Conservation (phyloP, 2,329 filamentous ascomycete genomes). For the Sphaceloma murrayae region DNA sequence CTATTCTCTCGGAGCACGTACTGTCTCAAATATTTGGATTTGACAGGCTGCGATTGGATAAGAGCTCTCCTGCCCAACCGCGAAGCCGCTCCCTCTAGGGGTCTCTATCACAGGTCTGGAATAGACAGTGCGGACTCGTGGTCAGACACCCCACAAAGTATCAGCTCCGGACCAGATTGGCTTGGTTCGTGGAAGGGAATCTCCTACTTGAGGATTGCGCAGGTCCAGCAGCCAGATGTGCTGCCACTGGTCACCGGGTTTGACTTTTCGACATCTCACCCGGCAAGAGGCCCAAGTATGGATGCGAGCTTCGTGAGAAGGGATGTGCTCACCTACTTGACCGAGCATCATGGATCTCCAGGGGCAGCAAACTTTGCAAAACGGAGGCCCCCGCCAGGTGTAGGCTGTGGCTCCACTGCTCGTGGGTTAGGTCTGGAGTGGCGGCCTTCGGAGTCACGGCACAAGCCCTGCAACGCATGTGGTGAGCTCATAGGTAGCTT, state of each 20-base stretch:
- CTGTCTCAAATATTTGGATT: slow-evolving; percentile 52
- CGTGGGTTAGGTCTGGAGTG: slow-evolving; percentile 1
- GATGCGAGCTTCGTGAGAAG: not conserved
- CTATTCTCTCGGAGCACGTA: slow-evolving; percentile 47
- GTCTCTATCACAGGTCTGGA: not conserved
- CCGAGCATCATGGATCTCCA: not conserved
- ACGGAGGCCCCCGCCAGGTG: not conserved
- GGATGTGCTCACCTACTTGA: not conserved
- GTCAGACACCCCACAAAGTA: slow-evolving; percentile 20
- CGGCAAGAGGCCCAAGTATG: not conserved
- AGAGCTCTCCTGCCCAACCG: slow-evolving; percentile 34
- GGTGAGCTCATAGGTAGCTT: slow-evolving; percentile 25
- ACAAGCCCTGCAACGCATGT: slow-evolving; percentile 16
- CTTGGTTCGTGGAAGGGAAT: slow-evolving; percentile 37
- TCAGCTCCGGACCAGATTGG: slow-evolving; percentile 29
- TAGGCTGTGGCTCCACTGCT: slow-evolving; percentile 8
- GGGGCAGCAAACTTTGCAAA: not conserved
- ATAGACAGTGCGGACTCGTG: slow-evolving; percentile 16
- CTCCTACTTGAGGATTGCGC: slow-evolving; percentile 33
- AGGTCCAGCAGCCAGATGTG: slow-evolving; percentile 14
- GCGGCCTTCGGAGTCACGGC: not conserved
- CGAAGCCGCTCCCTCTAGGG: not conserved
- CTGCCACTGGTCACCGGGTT: not conserved
- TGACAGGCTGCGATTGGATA: slow-evolving; percentile 53
- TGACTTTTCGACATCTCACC: not conserved